These are phyloP conservation scores for Rubia occidens DNA, from an alignment of 305 asterid genomes.

Conservation along the genomic window DNA sequence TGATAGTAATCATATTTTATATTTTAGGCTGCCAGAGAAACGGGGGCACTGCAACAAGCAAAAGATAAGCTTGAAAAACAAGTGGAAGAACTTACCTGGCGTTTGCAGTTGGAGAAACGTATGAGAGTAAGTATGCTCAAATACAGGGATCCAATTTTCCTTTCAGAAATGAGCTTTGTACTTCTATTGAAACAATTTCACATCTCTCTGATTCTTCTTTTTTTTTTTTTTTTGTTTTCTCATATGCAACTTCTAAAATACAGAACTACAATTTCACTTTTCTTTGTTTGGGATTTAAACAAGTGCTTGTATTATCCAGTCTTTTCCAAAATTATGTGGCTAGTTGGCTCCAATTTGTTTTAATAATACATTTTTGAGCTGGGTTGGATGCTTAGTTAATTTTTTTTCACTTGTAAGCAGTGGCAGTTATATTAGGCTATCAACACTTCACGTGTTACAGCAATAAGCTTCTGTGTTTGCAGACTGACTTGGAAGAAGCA, in stretches of 20 bases:
- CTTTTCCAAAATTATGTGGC: neutral
- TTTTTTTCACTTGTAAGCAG: neutral
- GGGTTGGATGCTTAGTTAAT: slow-evolving; percentile 1
- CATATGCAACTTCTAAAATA: neutral
- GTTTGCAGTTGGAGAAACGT: slow-evolving; percentile 85
- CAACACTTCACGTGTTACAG: neutral
- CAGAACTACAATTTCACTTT: neutral
- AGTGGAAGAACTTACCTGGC: slow-evolving; percentile 86
- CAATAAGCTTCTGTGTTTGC: slow-evolving; percentile 23
- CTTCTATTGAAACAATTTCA: neutral
- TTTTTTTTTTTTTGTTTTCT: neutral
- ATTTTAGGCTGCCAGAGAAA: slow-evolving; percentile 84
- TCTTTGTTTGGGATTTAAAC: neutral
- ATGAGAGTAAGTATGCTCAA: slow-evolving; percentile 51
- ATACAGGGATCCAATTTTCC: slow-evolving; percentile 4
- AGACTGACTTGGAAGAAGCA: slow-evolving; percentile 78
- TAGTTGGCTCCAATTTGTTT: neutral
- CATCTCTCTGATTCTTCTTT: neutral
- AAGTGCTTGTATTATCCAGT: neutral
- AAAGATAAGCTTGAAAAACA: slow-evolving; percentile 92
- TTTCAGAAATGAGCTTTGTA: slow-evolving; percentile 3
- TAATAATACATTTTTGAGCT: neutral
- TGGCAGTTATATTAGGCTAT: neutral
- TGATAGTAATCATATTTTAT: slow-evolving; percentile 20
- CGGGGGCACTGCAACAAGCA: slow-evolving; percentile 91